phyloP scores from a whole-genome alignment of 768 basidiomycete species.

The Thelephora ganbajun region DNA sequence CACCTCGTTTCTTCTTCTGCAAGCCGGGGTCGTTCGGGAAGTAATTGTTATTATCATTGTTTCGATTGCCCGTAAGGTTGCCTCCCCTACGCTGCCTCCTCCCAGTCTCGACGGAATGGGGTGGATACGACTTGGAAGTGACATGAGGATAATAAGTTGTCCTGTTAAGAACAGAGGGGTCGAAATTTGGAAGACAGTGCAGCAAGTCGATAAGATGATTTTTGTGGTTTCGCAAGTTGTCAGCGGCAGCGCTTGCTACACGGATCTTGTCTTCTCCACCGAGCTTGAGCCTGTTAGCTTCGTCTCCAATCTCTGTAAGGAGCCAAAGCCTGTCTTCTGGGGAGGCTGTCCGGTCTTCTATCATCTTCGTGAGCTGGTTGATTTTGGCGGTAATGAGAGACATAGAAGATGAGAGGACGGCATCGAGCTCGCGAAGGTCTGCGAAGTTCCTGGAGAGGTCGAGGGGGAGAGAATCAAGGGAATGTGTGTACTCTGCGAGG shows the following conservation, averaged over 20 bases:
- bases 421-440: constrained; percentile 96
- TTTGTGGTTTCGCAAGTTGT: constrained; percentile 61
- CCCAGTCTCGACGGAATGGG: constrained; percentile 44
- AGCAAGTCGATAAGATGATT: constrained; percentile 49
- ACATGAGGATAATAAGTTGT: constrained; percentile 69
- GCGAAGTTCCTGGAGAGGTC: constrained; percentile 91
- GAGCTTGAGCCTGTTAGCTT: constrained; percentile 79
- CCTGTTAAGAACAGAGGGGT: constrained; percentile 39
- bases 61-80: constrained; percentile 28
- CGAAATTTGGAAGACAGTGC: constrained; percentile 49
- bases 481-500: constrained; percentile 78
- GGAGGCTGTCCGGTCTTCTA: constrained; percentile 43
- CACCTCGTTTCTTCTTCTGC: constrained; percentile 43
- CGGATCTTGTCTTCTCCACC: constrained; percentile 98
- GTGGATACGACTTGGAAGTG: constrained; percentile 51
- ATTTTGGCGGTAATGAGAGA: constrained; percentile 71
- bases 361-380: constrained; percentile 55
- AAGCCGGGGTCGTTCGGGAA: constrained; percentile 44
- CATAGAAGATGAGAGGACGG: constrained; percentile 86
- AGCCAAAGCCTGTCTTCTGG: constrained; percentile 75
- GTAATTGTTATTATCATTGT: constrained; percentile 6
- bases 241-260: constrained; percentile 82
- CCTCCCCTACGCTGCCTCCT: constrained; percentile 41
- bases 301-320: constrained; percentile 87
- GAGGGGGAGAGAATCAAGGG: constrained; percentile 84